These are phyloP conservation scores for Pyricularia grisea DNA, from an alignment of 2,329 filamentous ascomycete species.

Conservation along the genomic window DNA sequence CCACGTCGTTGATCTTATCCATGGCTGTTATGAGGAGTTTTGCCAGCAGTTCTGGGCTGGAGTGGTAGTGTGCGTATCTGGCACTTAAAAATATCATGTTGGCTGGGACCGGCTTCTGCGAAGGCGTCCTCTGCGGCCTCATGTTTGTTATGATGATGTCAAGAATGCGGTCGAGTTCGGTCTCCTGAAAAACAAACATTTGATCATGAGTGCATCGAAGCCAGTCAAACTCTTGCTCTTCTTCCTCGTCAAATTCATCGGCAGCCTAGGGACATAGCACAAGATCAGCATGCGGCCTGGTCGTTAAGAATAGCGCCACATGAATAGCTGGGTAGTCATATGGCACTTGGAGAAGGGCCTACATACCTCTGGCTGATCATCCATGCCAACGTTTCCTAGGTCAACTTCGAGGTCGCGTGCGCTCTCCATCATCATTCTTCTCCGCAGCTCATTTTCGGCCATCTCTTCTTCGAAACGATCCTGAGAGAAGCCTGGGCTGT, in stretches of 20 bases:
- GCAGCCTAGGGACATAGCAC: constrained; percentile 37
- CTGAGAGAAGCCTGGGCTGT: constrained; percentile 83
- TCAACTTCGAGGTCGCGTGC: constrained; percentile 95
- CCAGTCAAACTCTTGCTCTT: constrained; percentile 94
- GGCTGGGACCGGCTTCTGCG: constrained; percentile 95
- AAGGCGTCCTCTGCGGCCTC: constrained; percentile 88
- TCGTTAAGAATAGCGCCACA: background rate
- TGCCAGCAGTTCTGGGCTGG: constrained; percentile 73
- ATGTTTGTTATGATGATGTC: constrained; percentile 97
- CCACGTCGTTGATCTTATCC: constrained; percentile 93
- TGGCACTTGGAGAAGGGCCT: background rate
- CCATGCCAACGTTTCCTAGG: constrained; percentile 86
- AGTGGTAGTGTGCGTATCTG: constrained; percentile 93
- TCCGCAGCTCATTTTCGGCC: constrained; percentile 90
- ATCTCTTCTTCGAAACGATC: constrained; percentile 95
- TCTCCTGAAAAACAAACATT: constrained; percentile 99
- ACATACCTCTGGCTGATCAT: constrained; percentile 81
- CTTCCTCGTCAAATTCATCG: constrained; percentile 71
- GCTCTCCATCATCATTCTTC: constrained; percentile 99
- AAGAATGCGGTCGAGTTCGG: constrained; percentile 81
- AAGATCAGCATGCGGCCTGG: background rate
- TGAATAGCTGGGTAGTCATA: background rate
- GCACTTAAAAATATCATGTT: constrained; percentile 96
- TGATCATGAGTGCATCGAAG: constrained; percentile 89
- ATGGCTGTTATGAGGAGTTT: constrained; percentile 78